Evolutionary conservation across 78 protist genomes (phyloP).

Genomic region (Bigelowiella natans): DNA sequence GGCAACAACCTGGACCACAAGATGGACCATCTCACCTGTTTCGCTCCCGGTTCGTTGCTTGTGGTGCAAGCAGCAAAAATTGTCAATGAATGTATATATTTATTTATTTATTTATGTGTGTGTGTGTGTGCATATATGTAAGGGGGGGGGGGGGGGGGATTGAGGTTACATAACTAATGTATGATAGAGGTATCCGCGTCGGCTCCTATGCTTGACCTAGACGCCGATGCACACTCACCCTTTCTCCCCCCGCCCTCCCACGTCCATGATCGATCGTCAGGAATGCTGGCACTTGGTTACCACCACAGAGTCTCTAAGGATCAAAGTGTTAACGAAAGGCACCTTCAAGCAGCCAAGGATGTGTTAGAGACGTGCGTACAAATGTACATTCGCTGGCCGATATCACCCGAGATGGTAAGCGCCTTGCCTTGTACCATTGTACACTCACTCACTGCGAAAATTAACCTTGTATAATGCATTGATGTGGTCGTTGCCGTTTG

Average conservation of each 20-base stretch:
- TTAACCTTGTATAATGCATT: no score
- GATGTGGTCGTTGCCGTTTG: no score
- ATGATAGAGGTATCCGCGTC: no score
- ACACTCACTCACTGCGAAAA: no score
- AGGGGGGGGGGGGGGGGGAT: no score
- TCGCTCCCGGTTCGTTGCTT: not conserved
- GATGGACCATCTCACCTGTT: not conserved
- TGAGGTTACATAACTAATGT: no score
- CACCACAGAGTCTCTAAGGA: not conserved
- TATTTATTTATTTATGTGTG: not conserved
- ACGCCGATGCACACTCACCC: no score
- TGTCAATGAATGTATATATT: not conserved
- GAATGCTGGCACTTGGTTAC: not conserved
- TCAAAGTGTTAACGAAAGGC: no score
- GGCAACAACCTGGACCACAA: not conserved
- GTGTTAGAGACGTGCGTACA: not conserved
- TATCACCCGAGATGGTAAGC: not conserved
- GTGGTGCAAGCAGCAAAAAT: not conserved
- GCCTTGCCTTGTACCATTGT: no score
- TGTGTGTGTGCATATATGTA: not conserved
- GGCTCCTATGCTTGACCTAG: no score
- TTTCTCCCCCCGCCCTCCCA: no score
- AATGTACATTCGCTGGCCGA: not conserved
- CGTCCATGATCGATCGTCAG: not conserved
- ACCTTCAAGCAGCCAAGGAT: not conserved